These are phyloP conservation scores for Aspergillus baeticus DNA, from an alignment of 495 filamentous ascomycete genomes.

Conservation along the genomic window DNA sequence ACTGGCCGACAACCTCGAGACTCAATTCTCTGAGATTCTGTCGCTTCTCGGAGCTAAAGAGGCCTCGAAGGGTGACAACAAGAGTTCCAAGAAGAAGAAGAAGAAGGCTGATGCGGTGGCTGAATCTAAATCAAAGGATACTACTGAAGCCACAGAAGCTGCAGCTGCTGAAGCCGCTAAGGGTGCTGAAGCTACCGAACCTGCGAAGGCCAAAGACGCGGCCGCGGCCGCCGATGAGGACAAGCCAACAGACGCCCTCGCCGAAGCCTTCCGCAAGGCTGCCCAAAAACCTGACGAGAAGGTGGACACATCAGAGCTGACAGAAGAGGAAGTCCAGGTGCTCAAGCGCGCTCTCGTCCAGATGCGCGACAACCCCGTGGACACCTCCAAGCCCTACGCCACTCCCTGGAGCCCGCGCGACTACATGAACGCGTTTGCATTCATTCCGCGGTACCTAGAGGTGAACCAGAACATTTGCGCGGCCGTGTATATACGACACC, in stretches of 20 bases:
- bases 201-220: no score
- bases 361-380: constrained; percentile 70
- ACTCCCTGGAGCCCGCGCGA: constrained; percentile 89
- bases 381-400: constrained; percentile 76
- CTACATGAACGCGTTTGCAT: constrained; percentile 89
- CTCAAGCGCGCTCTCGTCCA: constrained; percentile 50
- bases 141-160: constrained; percentile 8
- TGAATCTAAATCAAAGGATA: constrained; percentile 4
- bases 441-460: constrained; percentile 92
- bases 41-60: constrained; percentile 41
- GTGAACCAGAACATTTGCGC: constrained; percentile 96
- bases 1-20: constrained; percentile 49
- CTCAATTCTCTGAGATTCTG: constrained; percentile 49
- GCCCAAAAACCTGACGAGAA: constrained; percentile 36
- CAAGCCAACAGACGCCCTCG: constrained; percentile 33
- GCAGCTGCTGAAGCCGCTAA: constrained; percentile 18
- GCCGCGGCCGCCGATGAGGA: constrained; percentile 15
- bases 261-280: constrained; percentile 43
- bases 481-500: constrained; percentile 92
- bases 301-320: constrained; percentile 40
- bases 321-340: constrained; percentile 38
- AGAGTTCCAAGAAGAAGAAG: constrained; percentile 25
- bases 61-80: constrained; percentile 9
- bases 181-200: constrained; percentile 2
- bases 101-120: not conserved